Evolutionary conservation across 2,329 filamentous ascomycete genomes (phyloP).

Genomic region (Annulohypoxylon truncatum): DNA sequence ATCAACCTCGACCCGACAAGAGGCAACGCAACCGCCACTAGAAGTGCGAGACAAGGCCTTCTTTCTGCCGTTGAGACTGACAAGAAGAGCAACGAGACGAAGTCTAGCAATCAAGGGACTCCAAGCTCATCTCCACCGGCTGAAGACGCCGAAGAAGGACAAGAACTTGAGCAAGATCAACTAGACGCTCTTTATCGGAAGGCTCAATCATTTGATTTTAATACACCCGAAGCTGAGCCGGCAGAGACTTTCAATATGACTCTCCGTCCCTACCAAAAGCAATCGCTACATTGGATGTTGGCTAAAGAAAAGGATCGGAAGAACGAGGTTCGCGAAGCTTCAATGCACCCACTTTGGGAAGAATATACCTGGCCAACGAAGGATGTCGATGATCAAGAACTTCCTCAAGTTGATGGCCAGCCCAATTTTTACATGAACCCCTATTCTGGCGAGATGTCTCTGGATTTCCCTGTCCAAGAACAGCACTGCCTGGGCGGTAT

Average conservation of each 20-base stretch:
- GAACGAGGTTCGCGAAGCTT: conserved; percentile 73
- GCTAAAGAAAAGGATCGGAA: conserved; percentile 87
- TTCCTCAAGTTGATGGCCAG: conserved; percentile 74
- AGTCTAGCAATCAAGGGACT: conserved; percentile 50
- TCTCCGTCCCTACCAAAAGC: conserved; percentile 92
- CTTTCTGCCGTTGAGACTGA: conserved; percentile 91
- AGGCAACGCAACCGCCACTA: conserved; percentile 78
- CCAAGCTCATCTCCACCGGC: conserved; percentile 63
- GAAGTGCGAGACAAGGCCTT: conserved; percentile 84
- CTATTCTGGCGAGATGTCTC: conserved; percentile 91
- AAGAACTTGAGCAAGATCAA: conserved; percentile 94
- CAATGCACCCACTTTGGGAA: conserved; percentile 98
- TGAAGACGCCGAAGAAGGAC: conserved; percentile 83
- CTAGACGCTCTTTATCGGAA: conserved; percentile 95
- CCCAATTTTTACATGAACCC: conserved; percentile 93
- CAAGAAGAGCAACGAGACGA: conserved; percentile 71
- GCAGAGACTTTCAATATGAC: conserved; percentile 83
- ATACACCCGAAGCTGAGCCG: conserved; percentile 87
- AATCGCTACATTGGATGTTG: conserved; percentile 96
- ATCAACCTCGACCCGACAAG: conserved; percentile 83
- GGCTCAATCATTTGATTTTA: conserved; percentile 95
- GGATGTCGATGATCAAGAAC: conserved; percentile 83
- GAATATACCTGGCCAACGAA: conserved; percentile 91
- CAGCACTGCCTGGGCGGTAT: conserved; percentile 95
- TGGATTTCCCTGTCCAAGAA: conserved; percentile 92